Evolutionary conservation across 2,329 filamentous ascomycete genomes (phyloP).

Genomic region (Endothia cerciana): DNA sequence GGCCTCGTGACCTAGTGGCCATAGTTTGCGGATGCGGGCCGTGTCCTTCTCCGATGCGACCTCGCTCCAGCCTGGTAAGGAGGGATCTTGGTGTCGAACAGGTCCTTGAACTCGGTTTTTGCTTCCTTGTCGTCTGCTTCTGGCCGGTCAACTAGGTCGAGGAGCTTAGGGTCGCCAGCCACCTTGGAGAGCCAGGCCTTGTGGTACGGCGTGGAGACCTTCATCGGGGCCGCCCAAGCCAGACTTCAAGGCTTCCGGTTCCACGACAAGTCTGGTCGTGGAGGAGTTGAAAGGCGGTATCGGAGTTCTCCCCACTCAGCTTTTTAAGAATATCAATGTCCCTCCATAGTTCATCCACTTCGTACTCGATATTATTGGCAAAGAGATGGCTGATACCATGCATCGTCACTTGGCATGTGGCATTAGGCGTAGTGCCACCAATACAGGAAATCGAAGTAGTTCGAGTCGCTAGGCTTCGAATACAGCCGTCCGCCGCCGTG

Average conservation of each 20-base stretch:
- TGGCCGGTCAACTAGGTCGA: constrained; percentile 44
- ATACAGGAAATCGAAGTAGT: too few species aligned
- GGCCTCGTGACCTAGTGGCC: constrained; percentile 41
- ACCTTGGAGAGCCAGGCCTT: constrained; percentile 42
- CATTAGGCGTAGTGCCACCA: too few species aligned
- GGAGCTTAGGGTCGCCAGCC: constrained; percentile 50
- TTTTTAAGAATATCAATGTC: constrained; percentile 33
- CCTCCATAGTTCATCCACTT: constrained; percentile 35
- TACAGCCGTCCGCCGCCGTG: too few species aligned
- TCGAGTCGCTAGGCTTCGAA: too few species aligned
- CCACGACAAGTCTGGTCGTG: constrained; percentile 35
- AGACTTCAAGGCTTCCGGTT: constrained; percentile 29
- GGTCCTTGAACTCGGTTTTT: constrained; percentile 28
- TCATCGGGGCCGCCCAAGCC: constrained; percentile 31
- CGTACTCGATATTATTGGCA: constrained; percentile 35
- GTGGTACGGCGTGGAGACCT: constrained; percentile 36
- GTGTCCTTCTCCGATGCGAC: constrained; percentile 38
- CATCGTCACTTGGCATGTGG: constrained; percentile 1
- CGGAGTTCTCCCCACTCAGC: constrained; percentile 19
- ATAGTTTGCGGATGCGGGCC: constrained; percentile 40
- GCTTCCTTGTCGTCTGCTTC: constrained; percentile 39
- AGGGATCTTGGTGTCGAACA: constrained; percentile 39
- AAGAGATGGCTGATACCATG: constrained; percentile 33
- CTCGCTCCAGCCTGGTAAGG: constrained; percentile 37
- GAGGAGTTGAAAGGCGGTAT: constrained; percentile 26